These are phyloP conservation scores for Nicotiana knightiana DNA, from an alignment of 257 asterid genomes.

Conservation along the genomic window DNA sequence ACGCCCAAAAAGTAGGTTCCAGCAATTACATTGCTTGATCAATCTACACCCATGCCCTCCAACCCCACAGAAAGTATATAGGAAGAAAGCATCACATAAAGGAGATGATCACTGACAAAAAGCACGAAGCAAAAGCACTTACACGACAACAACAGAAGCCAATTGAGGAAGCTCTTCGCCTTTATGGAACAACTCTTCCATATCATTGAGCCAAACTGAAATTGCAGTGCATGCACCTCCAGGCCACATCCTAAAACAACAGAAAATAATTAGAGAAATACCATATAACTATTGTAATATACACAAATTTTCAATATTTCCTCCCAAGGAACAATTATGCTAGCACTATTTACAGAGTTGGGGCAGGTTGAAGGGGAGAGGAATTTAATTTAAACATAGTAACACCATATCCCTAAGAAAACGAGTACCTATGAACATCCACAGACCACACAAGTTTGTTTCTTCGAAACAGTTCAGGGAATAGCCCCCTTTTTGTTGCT, in stretches of 20 bases:
- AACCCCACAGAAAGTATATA: background rate
- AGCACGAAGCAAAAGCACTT: conserved; percentile 29
- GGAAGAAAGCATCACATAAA: background rate
- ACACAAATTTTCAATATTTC: background rate
- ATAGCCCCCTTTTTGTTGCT: conserved; percentile 83
- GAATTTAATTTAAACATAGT: background rate
- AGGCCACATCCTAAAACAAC: conserved; percentile 76
- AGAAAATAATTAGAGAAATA: conserved; percentile 17
- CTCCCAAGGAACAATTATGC: background rate
- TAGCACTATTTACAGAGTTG: background rate
- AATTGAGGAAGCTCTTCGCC: conserved; percentile 80
- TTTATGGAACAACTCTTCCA: conserved; percentile 42
- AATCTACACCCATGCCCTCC: background rate
- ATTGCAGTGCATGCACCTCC: conserved; percentile 90
- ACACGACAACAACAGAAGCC: conserved; percentile 80
- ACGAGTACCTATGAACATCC: conserved; percentile 81
- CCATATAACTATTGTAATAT: background rate
- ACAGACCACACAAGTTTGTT: conserved; percentile 83
- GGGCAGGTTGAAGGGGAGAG: background rate
- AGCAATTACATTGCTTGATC: background rate
- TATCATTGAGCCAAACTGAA: conserved; percentile 67
- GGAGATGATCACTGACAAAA: background rate
- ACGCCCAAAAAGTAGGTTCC: background rate
- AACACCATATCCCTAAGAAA: background rate
- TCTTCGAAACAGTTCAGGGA: conserved; percentile 71